phyloP scores from a whole-genome alignment of 176 grass and related monocot species.

The Musa schizocarpa region DNA sequence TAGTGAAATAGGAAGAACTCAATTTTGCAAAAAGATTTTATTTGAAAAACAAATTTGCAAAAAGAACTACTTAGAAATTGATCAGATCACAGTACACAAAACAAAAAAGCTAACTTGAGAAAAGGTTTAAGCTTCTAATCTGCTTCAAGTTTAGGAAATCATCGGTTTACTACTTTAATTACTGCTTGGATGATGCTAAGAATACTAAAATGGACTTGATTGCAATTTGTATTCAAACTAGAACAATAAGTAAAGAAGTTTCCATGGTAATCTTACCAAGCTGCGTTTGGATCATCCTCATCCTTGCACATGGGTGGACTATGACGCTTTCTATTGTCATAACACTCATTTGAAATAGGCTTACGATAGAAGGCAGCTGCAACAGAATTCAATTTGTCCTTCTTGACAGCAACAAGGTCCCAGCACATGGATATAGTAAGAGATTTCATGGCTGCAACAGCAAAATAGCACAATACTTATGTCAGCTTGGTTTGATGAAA shows the following conservation, averaged over 20 bases:
- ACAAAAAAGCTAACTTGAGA: no score
- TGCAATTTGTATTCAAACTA: no score
- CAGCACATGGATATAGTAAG: slow-evolving; percentile 90
- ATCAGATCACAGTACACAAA: no score
- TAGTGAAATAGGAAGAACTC: no score
- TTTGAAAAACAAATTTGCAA: no score
- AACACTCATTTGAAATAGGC: slow-evolving; percentile 71
- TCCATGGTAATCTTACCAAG: slow-evolving; percentile 32
- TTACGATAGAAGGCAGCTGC: slow-evolving; percentile 82
- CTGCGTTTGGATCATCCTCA: slow-evolving; percentile 70
- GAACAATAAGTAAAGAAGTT: neutral
- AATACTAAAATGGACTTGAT: no score
- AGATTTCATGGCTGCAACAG: slow-evolving; percentile 48
- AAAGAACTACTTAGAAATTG: no score
- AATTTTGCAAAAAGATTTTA: no score
- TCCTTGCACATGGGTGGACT: slow-evolving; percentile 83
- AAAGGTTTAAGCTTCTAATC: no score
- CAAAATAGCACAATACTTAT: neutral
- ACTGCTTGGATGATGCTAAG: no score
- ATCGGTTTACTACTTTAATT: no score
- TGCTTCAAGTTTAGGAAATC: no score
- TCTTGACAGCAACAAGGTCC: slow-evolving; percentile 73
- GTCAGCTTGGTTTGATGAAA: neutral
- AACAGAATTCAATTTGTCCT: slow-evolving; percentile 67
- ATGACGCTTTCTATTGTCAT: slow-evolving; percentile 41